Conservation (phyloP, 257 asterid genomes). For the Ligustrum vulgare region DNA sequence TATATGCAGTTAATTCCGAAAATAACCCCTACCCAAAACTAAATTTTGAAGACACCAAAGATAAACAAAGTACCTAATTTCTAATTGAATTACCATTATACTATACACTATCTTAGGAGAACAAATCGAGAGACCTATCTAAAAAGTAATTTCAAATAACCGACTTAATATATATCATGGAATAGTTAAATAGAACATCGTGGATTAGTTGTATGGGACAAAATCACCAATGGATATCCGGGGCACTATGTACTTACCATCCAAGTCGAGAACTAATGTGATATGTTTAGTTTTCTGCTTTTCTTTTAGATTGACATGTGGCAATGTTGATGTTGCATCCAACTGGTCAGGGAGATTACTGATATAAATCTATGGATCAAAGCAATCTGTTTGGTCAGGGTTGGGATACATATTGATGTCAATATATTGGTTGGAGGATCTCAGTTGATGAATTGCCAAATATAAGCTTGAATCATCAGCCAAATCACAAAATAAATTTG, state of each 20-base stretch:
- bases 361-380: constrained; percentile 87
- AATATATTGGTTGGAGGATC: constrained; percentile 56
- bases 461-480: constrained; percentile 71
- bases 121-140: constrained; percentile 17
- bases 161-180: constrained; percentile 1
- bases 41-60: no score
- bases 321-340: constrained; percentile 42
- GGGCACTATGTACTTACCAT: constrained; percentile 53
- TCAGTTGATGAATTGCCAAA: constrained; percentile 67
- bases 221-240: constrained; percentile 7
- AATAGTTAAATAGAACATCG: neutral
- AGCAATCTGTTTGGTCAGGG: constrained; percentile 62
- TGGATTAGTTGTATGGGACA: neutral
- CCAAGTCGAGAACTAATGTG: constrained; percentile 89
- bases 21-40: no score
- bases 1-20: no score
- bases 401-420: constrained; percentile 42
- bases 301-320: constrained; percentile 42
- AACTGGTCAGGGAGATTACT: constrained; percentile 65
- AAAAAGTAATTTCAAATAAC: neutral
- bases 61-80: no score
- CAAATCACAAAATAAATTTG: constrained; percentile 52
- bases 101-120: neutral
- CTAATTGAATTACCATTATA: neutral
- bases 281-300: constrained; percentile 45